Base-by-base conservation (phyloP, 2,329 filamentous ascomycete species). In the Botrytis galanthina region DNA sequence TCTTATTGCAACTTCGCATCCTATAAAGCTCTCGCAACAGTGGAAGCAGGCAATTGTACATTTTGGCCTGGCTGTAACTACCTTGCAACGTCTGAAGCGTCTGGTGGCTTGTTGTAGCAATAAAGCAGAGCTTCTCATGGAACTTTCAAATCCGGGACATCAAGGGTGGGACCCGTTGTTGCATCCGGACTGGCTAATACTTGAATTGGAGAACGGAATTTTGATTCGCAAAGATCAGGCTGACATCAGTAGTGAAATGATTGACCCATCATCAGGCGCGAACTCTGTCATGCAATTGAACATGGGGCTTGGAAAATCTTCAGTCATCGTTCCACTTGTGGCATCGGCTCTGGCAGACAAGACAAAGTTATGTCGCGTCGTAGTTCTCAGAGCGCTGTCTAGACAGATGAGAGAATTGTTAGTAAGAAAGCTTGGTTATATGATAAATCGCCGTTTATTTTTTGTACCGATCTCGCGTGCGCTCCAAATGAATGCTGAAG, bases 261-360 rank as follows among this genome's bases (percentile, higher is more conserved):
- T 84, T 3, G 69, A 77, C 0, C 85, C 85, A 0, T 76, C 78
- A 0, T 78, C 78, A 0, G 79, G 77, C 0, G 42, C 78, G 0
- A 92, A 90, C 75, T 80, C 84, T 0, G 86, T 90, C 0, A 86
- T 92, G 83, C 90, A 92, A 77, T 80, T 93, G 3, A 92, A 92
- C 75, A 93, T 93, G 90, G 91, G 91, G 0, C 87, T 92, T 77
- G 91, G 91, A 0, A 93, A 93, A 75, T 89, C 89, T 0, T 91
- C 90, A 0, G 87, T 92, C 1, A 93, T 94, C 67, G 84, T 91
- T 0, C 91, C 91, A 0, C 89, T 92, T 54, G 86, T 91, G 0
- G 87, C 87, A 0, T 81, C 86, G 0, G 80, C 83, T 0, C 79
- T 92, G 0, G 87, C 88, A 0, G 82, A 92, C 64, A 82, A 83